A percentile compares a stretch with the other conserved stretches of the same genome.
These are phyloP conservation scores for Cladosporium velox DNA, from an alignment of 2,329 filamentous ascomycete species.

Conservation along the genomic window DNA sequence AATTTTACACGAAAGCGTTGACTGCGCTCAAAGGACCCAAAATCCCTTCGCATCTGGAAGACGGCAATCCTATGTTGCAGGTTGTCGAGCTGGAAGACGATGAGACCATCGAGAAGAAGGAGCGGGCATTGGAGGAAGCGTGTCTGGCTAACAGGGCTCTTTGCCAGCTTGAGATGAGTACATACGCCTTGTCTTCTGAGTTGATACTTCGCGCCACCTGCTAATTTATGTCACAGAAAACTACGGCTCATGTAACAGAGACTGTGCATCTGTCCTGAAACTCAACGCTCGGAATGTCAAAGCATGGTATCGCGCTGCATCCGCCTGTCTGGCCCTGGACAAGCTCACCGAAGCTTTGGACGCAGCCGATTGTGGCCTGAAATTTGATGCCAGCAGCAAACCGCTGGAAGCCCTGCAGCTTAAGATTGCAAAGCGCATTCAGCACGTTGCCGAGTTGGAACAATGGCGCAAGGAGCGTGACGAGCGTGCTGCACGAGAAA, in stretches of 20 bases:
- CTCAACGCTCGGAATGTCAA: constrained; percentile 83
- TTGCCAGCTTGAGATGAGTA: constrained; percentile 81
- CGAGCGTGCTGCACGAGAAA: constrained; percentile 58
- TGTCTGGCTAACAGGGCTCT: constrained; percentile 86
- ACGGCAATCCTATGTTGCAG: constrained; percentile 48
- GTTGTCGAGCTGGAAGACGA: constrained; percentile 58
- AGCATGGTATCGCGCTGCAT: constrained; percentile 82
- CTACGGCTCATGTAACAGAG: constrained; percentile 80
- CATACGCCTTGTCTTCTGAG: constrained; percentile 25
- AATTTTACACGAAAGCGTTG: constrained; percentile 90
- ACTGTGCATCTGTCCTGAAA: constrained; percentile 77
- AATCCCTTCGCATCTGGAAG: constrained; percentile 38
- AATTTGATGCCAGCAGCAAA: constrained; percentile 69
- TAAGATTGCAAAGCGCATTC: constrained; percentile 64
- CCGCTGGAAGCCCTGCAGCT: constrained; percentile 63
- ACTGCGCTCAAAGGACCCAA: constrained; percentile 65
- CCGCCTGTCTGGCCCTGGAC: constrained; percentile 75
- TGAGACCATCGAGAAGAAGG: constrained; percentile 61
- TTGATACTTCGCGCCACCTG: constrained; percentile 8
- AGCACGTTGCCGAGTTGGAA: constrained; percentile 57
- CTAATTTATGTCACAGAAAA: constrained; percentile 59
- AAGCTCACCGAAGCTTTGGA: constrained; percentile 79
- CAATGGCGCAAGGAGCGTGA: constrained; percentile 58
- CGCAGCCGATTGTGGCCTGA: constrained; percentile 71
- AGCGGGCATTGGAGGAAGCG: constrained; percentile 69